Base-by-base conservation (phyloP, 1,284 basidiomycete genomes). In the Boletus semigastroideus region DNA sequence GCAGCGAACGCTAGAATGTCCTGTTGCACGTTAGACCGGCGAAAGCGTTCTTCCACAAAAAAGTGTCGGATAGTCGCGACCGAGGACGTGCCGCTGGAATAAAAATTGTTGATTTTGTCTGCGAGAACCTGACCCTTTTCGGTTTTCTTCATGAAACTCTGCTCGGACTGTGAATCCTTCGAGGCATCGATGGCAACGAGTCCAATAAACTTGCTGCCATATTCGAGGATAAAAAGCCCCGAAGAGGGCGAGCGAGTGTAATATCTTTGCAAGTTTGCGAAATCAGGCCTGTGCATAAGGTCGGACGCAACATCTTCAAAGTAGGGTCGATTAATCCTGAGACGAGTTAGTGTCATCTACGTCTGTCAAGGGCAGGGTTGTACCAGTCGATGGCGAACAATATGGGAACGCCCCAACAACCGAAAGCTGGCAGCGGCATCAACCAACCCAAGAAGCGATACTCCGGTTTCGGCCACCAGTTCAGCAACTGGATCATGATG, bases 1-100 rank as follows among this genome's bases (percentile, higher is more conserved):
- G 86, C 65, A 0, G 84, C 87, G 58, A 81, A 74, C 19, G 73
- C 61, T 13, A 92, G 69, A 22, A 93, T 69, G 64, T 92, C 90
- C 14, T 80, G 72, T 59, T 88, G 86, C 37, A 88, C 75, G 6
- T 74, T 74, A 13, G 78, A 71, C 7, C 59, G 59, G 40, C 87
- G 78, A 62, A 82, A 89, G 7, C 72, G 75, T 51, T 84, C 81
- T 46, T 89, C 84, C 37, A 90, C 79, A 59, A 81, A 85, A 64
- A 92, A 83, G 65, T 92, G 91, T 27, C 89, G 82, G 55, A 93
- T 84, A n/a, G 78, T 74, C 10, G 84, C 87, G 14, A 74, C 73
- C 27, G 68, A 61, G 11, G 79, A 72, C 16, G 76, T 75, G 41
- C 72, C 71, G 31, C 63, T 70, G 44, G 59, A 52, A 46, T 61